Base-by-base conservation (phyloP, 2,329 filamentous ascomycete species). In the Alternaria atra region DNA sequence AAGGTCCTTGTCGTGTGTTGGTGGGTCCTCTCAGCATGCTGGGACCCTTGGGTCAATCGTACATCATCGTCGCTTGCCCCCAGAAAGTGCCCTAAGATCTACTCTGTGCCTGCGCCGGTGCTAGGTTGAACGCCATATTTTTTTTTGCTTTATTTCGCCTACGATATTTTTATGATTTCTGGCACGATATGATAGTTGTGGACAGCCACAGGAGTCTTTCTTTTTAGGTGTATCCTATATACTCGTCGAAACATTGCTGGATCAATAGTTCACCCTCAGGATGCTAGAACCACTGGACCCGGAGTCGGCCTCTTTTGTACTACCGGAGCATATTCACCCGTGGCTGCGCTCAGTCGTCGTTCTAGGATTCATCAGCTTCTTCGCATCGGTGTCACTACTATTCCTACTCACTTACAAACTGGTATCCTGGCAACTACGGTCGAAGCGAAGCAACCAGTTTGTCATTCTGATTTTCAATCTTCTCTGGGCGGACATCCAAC, bases 391-490 rank as follows among this genome's bases (percentile, higher is more conserved):
- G 5, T 68, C 71, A 9, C 78, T 86, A 2, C 74, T 85, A 20
- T 46, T 77, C 29, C 71, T 84, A 50, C 79, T 86, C 57, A 79
- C 75, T 29, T 84, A 82, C 69, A 80, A 82, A 29, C 80, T 85
- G 58, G 65, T 84, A 9, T 65, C 59, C 57, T 79, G 77, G 77
- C 71, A 73, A 40, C 68, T 73, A 56, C 75, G 74, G 52, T 74
- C 76, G 9, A 78, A 76, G 44, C 67, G 71, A 15, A 76, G 69
- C 65, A 91, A 91, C 65, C 90, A 91, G 74, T 90, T 91, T 69
- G 83, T 91, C 29, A 80, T 91, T 0, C 81, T 92, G 5, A 89
- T 91, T 59, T 86, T 90, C 73, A 91, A 91, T 72, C 83, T 92
- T 0, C 80, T 92, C 5, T 77, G 90, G 23, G 89, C 90, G 60